Evolutionary conservation across 2,329 filamentous ascomycete species (phyloP).

Genomic region (Dothidotthia symphoricarpi): DNA sequence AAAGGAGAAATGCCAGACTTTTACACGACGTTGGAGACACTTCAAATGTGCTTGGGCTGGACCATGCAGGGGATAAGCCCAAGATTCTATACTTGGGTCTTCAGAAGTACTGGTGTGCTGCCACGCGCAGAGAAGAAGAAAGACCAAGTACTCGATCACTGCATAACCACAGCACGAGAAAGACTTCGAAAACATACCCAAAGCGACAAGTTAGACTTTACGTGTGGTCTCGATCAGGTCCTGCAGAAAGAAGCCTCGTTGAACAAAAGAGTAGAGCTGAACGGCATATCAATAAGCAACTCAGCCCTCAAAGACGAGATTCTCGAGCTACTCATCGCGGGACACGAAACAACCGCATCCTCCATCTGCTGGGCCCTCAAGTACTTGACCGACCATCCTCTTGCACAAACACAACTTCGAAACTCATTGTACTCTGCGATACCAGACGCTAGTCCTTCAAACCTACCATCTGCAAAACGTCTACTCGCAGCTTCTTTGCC

Average conservation of each 20-base stretch:
- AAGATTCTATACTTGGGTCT: conserved; percentile 2
- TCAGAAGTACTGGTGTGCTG: conserved; percentile 3
- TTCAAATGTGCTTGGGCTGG: conserved; percentile 4
- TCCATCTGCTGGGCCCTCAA: conserved; percentile 8
- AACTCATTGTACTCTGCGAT: conserved; percentile 1
- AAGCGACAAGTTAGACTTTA: background rate
- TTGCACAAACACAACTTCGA: conserved; percentile 4
- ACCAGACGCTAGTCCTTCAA: background rate
- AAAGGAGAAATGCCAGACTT: conserved; percentile 2
- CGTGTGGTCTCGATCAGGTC: conserved; percentile 6
- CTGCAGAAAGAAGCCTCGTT: background rate
- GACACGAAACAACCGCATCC: conserved; percentile 9
- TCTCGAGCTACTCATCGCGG: conserved; percentile 9
- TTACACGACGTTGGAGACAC: background rate
- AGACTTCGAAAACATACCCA: background rate
- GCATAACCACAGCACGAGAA: background rate
- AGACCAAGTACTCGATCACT: conserved; percentile 1
- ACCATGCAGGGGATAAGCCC: conserved; percentile 7
- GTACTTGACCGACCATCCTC: conserved; percentile 7
- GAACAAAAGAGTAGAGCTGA: too few species aligned
- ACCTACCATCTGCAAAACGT: background rate
- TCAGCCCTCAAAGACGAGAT: conserved; percentile 6
- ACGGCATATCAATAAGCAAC: too few species aligned
- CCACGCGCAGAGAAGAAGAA: conserved; percentile 2
- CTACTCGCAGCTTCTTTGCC: conserved; percentile 1